Evolutionary conservation across 768 basidiomycete species (phyloP).

Genomic region (Agaricus blazei): DNA sequence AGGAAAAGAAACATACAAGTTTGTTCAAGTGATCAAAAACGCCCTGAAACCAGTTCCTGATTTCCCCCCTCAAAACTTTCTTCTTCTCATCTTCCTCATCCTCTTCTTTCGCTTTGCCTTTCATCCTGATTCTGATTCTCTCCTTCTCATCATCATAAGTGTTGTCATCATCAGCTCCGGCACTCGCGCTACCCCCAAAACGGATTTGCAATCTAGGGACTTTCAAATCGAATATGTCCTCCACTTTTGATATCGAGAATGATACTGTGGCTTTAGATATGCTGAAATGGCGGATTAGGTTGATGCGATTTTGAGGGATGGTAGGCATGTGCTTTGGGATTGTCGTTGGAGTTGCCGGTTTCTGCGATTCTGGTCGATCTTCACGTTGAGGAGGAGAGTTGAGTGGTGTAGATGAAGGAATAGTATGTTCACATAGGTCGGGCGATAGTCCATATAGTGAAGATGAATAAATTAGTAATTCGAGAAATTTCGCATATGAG

Average conservation of each 20-base stretch:
- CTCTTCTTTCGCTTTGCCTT: background rate
- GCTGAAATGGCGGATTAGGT: constrained; percentile 39
- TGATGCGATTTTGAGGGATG: constrained; percentile 31
- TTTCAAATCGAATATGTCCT: constrained; percentile 57
- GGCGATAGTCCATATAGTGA: constrained; percentile 28
- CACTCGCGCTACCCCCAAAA: constrained; percentile 15
- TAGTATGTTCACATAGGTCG: constrained; percentile 35
- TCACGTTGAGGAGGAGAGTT: no score
- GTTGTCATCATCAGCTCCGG: constrained; percentile 5
- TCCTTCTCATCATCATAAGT: background rate
- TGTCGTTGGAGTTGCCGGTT: no score
- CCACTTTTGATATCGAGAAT: constrained; percentile 39
- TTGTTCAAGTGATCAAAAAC: constrained; percentile 56
- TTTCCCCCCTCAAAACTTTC: constrained; percentile 50
- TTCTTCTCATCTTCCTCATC: constrained; percentile 19
- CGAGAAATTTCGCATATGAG: constrained; percentile 55
- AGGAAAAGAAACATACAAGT: constrained; percentile 36
- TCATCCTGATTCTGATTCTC: background rate
- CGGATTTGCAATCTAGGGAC: constrained; percentile 58
- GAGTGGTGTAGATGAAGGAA: no score
- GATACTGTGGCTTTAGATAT: constrained; percentile 27
- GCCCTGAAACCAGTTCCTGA: constrained; percentile 63
- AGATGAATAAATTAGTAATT: constrained; percentile 45
- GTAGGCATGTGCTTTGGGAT: no score
- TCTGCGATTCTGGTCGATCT: no score